Evolutionary conservation across 306 rosid genomes (phyloP).

Genomic region (Neltuma alba): DNA sequence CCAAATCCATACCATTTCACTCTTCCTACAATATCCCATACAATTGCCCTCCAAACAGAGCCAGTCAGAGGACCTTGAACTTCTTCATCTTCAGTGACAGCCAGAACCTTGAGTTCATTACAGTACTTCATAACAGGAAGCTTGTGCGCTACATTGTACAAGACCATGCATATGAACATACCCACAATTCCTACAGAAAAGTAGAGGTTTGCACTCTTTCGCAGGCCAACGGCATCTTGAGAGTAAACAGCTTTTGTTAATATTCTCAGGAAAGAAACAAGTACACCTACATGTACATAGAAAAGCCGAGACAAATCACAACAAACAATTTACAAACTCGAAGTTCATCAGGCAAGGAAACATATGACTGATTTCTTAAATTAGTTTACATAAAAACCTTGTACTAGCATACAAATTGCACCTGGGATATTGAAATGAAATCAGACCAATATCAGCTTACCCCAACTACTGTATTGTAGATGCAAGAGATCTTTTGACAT

Average conservation of each 20-base stretch:
- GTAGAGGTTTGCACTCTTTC: conserved; percentile 80
- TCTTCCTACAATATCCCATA: conserved; percentile 64
- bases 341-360: conserved; percentile 28
- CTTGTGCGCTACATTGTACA: conserved; percentile 65
- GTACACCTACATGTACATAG: conserved; percentile 60
- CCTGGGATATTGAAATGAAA: neutral
- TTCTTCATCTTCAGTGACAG: conserved; percentile 56
- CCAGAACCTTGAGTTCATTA: conserved; percentile 61
- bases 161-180: conserved; percentile 62
- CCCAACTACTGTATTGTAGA: neutral
- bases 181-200: conserved; percentile 69
- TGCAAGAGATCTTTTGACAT: neutral
- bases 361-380: conserved; percentile 2
- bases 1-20: conserved; percentile 84
- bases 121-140: conserved; percentile 87
- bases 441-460: neutral
- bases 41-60: conserved; percentile 57
- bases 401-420: neutral
- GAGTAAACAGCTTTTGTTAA: conserved; percentile 77
- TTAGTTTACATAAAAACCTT: conserved; percentile 4
- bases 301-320: neutral
- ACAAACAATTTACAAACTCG: neutral
- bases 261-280: conserved; percentile 73
- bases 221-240: conserved; percentile 73
- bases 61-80: conserved; percentile 55